Evolutionary conservation across 768 basidiomycete genomes (phyloP), one percentile per base, ranked within the genome.

Genomic region (Lactarius evosmus): DNA sequence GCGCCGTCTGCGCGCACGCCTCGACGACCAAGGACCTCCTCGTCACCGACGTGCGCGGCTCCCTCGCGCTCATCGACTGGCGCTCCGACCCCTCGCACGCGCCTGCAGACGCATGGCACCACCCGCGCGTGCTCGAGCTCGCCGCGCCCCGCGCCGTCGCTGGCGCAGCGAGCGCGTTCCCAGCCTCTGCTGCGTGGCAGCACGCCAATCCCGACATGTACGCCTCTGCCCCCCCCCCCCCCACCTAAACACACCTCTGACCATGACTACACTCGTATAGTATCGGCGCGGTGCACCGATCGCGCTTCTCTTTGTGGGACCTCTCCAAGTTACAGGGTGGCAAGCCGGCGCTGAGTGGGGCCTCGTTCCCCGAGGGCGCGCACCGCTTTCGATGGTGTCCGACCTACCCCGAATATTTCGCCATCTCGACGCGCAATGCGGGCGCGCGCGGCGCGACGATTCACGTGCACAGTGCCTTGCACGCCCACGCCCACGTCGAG

Each of bases 51-150:
- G 82, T 79, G 59, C 83, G 82, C 38, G 91, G 91, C 36, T 86
- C 85, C 32, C 77, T 93, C 53, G 91, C 86, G 73, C 73, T 92
- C 53, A 84, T 86, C n/a, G 89, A 93, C 75, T 93, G 91, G 91
- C 84, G 87, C 60, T 82, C 86, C 6, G 88, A 91, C 70, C 86
- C 86, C 1, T 79, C 80, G 14, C 80, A 70, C 60, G 69, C 75
- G 22, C 81, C 80, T 60, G 78, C 79, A 60, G 81, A 78, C 52
- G 79, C 75, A 59, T 84, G 86, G 80, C 81, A 86, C 53, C 83
- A 86, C 71, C 81, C 73, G 22, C 86, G 81, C 70, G 74, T 91
- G 51, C 70, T 90, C 22, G 91, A 93, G 72, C 83, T 93, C 3
- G 76, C 86, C 17, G 89, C 92, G 60, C 89, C 91, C 17, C 77